phyloP scores from a whole-genome alignment of 805 yeast species.

The Sporopachydermia lactativora region DNA sequence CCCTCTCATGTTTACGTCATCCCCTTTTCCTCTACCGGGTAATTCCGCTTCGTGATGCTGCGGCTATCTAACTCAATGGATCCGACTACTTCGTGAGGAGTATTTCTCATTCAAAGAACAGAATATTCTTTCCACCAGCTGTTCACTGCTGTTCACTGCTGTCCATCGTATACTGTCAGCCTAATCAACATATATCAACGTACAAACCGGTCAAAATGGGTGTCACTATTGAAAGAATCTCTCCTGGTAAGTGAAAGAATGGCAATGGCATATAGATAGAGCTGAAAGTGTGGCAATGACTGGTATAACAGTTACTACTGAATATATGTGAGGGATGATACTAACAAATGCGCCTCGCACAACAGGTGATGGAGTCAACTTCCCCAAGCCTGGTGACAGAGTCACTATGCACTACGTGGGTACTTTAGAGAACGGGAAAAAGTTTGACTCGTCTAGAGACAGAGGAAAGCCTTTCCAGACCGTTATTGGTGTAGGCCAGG shows the following conservation, averaged over 20 bases:
- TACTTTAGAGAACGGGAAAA: slow-evolving; percentile 87
- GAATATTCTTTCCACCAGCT: too few species aligned
- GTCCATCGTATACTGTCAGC: too few species aligned
- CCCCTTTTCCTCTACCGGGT: too few species aligned
- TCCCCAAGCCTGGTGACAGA: slow-evolving; percentile 76
- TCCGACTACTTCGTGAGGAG: too few species aligned
- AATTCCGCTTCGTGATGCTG: too few species aligned
- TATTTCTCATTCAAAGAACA: too few species aligned
- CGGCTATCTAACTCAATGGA: too few species aligned
- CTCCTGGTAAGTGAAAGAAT: slow-evolving; percentile 19
- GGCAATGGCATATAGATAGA: neutral
- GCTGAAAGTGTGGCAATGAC: neutral
- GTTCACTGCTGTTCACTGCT: too few species aligned
- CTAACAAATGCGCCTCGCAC: slow-evolving; percentile 10
- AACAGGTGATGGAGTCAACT: slow-evolving; percentile 71
- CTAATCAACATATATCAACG: neutral
- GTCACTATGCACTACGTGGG: slow-evolving; percentile 95
- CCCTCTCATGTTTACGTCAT: too few species aligned
- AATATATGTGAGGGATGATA: neutral
- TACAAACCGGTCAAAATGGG: slow-evolving; percentile 20
- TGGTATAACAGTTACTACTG: slow-evolving; percentile 2
- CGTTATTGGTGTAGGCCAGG: slow-evolving; percentile 90
- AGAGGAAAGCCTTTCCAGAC: slow-evolving; percentile 94
- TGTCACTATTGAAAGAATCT: slow-evolving; percentile 20
- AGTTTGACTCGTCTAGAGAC: slow-evolving; percentile 90